Base-by-base conservation (phyloP, 768 basidiomycete genomes). In the Ephemerocybe angulata region DNA sequence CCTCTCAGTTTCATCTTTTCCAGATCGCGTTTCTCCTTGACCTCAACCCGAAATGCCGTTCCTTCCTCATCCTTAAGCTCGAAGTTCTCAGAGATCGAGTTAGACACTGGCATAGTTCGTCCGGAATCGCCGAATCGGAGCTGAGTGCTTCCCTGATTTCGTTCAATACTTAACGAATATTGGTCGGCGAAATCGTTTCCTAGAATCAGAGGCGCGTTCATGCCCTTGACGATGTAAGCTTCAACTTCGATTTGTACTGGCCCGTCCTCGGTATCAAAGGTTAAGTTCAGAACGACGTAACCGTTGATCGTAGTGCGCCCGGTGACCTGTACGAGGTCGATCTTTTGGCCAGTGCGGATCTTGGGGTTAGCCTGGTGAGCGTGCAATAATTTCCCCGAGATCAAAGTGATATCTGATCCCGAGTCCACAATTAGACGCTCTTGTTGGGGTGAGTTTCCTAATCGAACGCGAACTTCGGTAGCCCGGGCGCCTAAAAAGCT, bases 391-490 rank as follows among this genome's bases (percentile, higher is more conserved):
- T 57, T 44, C 17, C 55, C 38, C 3, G 71, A 71, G 2, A 72
- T 72, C 2, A 71, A 52, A 3, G 73, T 72, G n/a, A 72, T 74
- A 50, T 73, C 69, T 6, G 72, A 67, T 30, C 72, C 68, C 0
- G 68, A 69, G 47, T 73, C 72, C 2, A 68, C 42, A 15, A 64
- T 65, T 12, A 65, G 47, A 2, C 13, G 27, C 0, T 54, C 53
- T 2, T 53, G 47, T 4, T 17, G 51, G 24, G 50, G 13, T 10
- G 12, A 8, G 24, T 27, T 44, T n/a, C n/a, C n/a, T n/a, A n/a
- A n/a, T n/a, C n/a, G n/a, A n/a, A n/a, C n/a, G n/a, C n/a, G n/a
- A n/a, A 53, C 19, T 37, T 60, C 37, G 1, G 63, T 67, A 28
- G 70, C 68, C 37, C 62, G 53, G 5, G 70, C 25, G 10, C 72